Percentiles rank a stretch among this genome's conserved stretches.
Conservation (phyloP, 75 land plant genomes). For the Isoetes taiwanensis region DNA sequence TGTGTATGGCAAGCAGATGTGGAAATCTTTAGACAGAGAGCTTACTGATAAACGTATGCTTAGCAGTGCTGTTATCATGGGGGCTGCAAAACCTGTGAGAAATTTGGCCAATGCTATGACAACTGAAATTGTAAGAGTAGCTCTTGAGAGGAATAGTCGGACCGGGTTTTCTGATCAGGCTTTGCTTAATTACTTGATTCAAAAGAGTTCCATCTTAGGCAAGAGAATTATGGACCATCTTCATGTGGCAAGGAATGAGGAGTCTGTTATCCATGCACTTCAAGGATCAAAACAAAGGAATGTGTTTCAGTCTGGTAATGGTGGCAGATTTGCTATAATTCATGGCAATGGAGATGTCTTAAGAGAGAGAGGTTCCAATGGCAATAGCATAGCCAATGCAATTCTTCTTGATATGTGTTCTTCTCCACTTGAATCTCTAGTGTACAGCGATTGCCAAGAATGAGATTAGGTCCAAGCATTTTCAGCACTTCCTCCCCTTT, state of each 20-base stretch:
- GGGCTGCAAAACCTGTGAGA: conserved; percentile 18
- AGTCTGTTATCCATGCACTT: conserved; percentile 20
- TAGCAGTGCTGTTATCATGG: conserved; percentile 28
- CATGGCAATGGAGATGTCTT: conserved; percentile 6
- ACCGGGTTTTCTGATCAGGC: conserved; percentile 29
- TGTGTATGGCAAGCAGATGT: conserved; percentile 21
- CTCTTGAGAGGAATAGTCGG: conserved; percentile 35
- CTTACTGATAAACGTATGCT: conserved; percentile 22
- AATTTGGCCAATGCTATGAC: conserved; percentile 34
- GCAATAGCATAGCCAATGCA: background rate
- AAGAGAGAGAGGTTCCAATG: background rate
- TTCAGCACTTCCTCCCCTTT: too few species aligned
- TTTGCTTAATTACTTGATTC: conserved; percentile 31
- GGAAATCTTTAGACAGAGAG: conserved; percentile 18
- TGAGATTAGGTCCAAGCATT: too few species aligned
- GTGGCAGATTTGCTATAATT: conserved; percentile 3
- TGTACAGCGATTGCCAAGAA: conserved; percentile 27
- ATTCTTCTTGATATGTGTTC: conserved; percentile 17
- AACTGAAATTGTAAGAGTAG: conserved; percentile 37
- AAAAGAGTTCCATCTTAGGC: conserved; percentile 23
- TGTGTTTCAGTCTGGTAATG: conserved; percentile 6
- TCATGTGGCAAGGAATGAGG: conserved; percentile 6
- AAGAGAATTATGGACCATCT: conserved; percentile 13
- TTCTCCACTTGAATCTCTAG: conserved; percentile 19
- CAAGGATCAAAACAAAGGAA: conserved; percentile 10